A percentile compares a stretch with the other conserved stretches of the same genome.
phyloP scores from a whole-genome alignment of 805 yeast species.

The Candida ponderosae region DNA sequence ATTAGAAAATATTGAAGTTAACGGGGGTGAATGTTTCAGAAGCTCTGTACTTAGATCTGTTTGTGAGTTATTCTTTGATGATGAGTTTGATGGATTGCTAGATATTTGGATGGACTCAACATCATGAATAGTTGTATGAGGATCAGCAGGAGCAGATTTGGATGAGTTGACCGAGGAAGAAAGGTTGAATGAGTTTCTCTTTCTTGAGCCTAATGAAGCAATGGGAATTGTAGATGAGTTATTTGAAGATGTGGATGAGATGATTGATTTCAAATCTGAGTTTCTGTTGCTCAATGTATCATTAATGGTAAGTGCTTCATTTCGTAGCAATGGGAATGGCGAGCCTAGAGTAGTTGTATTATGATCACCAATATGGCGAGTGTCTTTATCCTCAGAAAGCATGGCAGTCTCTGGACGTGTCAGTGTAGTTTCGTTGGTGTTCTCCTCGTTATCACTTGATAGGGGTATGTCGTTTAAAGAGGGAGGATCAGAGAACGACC shows the following conservation, averaged over 20 bases:
- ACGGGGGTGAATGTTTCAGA: slow-evolving; percentile 9
- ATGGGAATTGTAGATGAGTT: slow-evolving; percentile 3
- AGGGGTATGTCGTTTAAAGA: background rate
- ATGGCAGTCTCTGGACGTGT: background rate
- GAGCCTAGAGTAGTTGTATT: background rate
- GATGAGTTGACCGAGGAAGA: slow-evolving; percentile 2
- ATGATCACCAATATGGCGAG: background rate
- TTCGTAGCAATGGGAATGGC: background rate
- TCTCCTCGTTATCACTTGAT: background rate
- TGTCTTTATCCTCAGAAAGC: background rate
- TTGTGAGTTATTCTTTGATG: slow-evolving; percentile 6
- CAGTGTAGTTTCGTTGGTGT: background rate
- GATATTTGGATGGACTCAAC: slow-evolving; percentile 25
- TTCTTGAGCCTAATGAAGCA: slow-evolving; percentile 1
- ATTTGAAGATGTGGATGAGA: background rate
- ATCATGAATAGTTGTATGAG: slow-evolving; percentile 43
- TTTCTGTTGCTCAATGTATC: background rate
- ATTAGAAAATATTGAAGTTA: slow-evolving; percentile 6
- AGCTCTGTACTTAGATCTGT: slow-evolving; percentile 7
- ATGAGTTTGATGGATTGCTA: slow-evolving; percentile 14
- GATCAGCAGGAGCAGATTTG: slow-evolving; percentile 42
- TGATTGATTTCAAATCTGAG: background rate
- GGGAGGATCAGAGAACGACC: slow-evolving; percentile 1
- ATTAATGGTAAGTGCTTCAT: background rate
- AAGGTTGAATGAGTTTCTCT: background rate